Evolutionary conservation across 1,139 yeast species (phyloP).

Genomic region (Entelexis paramagnoliae): DNA sequence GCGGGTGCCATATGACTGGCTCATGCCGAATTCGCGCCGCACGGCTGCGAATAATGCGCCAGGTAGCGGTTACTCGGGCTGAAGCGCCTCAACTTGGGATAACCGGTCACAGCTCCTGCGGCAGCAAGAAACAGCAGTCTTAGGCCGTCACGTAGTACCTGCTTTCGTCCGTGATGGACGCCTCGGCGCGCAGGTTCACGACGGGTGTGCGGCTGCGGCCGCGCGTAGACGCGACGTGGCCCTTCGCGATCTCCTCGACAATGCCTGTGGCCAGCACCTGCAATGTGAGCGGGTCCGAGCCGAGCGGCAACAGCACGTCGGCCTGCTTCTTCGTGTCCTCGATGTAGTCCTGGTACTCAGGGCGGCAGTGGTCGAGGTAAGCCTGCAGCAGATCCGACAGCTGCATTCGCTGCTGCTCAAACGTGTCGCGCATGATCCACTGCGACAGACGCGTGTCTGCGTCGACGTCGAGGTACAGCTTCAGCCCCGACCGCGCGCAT

Average conservation of each 20-base stretch:
- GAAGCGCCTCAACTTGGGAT: no score
- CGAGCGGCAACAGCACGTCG: conserved; percentile 71
- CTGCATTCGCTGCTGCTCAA: conserved; percentile 7
- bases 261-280: conserved; percentile 69
- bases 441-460: conserved; percentile 73
- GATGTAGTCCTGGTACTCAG: conserved; percentile 66
- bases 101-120: no score
- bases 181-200: conserved; percentile 19
- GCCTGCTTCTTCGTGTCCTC: conserved; percentile 69
- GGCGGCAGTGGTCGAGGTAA: conserved; percentile 57
- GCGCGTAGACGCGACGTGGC: not conserved
- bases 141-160: conserved; percentile 8
- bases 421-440: conserved; percentile 41
- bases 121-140: no score
- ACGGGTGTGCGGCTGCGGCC: conserved; percentile 8
- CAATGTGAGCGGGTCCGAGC: conserved; percentile 50
- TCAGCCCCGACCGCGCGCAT: conserved; percentile 51
- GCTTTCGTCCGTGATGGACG: conserved; percentile 11
- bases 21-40: no score
- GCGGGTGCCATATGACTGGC: no score
- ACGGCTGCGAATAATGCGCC: no score
- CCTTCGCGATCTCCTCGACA: conserved; percentile 30
- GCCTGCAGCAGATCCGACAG: conserved; percentile 39
- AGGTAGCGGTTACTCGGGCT: no score
- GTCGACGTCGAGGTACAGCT: conserved; percentile 75